Conservation (phyloP, 306 rosid genomes). For the Myrica gale region DNA sequence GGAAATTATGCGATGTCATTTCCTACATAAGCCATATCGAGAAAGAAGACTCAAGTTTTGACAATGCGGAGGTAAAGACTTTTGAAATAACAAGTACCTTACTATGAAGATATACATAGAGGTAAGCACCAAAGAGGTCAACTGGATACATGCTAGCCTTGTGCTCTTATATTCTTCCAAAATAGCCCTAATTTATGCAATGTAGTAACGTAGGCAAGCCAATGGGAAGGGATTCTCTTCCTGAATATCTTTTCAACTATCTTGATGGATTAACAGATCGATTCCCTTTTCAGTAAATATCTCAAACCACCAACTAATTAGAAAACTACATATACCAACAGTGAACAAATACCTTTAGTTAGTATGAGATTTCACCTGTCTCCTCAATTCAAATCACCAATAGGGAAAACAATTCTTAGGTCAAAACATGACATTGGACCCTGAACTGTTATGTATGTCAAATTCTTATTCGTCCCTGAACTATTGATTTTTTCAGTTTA, state of each 20-base stretch:
- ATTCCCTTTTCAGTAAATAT: neutral
- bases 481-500: neutral
- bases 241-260: neutral
- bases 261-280: neutral
- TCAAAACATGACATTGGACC: neutral
- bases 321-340: neutral
- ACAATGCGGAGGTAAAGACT: neutral
- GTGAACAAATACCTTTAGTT: neutral
- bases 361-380: neutral
- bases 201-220: neutral
- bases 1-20: neutral
- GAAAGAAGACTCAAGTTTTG: neutral
- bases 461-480: neutral
- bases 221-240: neutral
- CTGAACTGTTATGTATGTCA: neutral
- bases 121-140: neutral
- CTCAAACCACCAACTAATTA: neutral
- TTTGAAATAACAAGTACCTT: neutral
- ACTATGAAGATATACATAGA: neutral
- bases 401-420: neutral
- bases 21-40: neutral
- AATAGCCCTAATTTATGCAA: neutral
- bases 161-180: neutral
- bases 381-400: neutral
- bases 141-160: neutral